Percentiles rank a stretch among this genome's conserved stretches.
These are phyloP conservation scores for Sporothrix curviconia DNA, from an alignment of 2,329 filamentous ascomycete genomes.

Conservation along the genomic window DNA sequence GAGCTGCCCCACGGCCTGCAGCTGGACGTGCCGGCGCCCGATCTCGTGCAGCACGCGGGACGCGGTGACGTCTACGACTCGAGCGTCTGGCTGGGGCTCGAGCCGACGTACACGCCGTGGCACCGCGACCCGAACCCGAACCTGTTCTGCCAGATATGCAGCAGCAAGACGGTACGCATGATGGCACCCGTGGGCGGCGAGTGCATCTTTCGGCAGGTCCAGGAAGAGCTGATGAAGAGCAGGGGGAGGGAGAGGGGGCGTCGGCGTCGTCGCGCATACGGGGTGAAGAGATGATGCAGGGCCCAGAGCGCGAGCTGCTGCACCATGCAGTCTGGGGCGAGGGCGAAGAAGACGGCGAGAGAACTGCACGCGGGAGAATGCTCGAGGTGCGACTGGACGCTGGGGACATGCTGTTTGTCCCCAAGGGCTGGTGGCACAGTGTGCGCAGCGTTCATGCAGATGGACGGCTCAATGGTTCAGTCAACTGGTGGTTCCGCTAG, in stretches of 20 bases:
- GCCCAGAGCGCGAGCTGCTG: constrained; percentile 59
- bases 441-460: constrained; percentile 54
- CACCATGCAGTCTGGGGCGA: constrained; percentile 63
- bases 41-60: constrained; percentile 42
- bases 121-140: constrained; percentile 95
- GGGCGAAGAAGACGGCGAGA: neutral
- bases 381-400: constrained; percentile 51
- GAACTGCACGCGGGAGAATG: constrained; percentile 24
- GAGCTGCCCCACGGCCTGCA: constrained; percentile 59
- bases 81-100: constrained; percentile 80
- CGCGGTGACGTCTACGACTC: constrained; percentile 81
- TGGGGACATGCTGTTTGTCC: constrained; percentile 72
- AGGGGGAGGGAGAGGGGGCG: neutral
- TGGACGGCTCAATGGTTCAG: constrained; percentile 35
- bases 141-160: constrained; percentile 75
- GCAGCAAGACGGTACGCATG: constrained; percentile 66
- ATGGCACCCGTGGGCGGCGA: constrained; percentile 59
- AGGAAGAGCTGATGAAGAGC: constrained; percentile 31
- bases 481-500: constrained; percentile 76
- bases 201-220: constrained; percentile 52
- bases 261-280: constrained; percentile 46
- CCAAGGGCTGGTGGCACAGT: constrained; percentile 82
- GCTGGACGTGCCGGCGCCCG: constrained; percentile 61
- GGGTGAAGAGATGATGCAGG: constrained; percentile 87
- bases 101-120: constrained; percentile 82